Base-by-base conservation (phyloP, 192 early-diverging fungal genomes). In the Dispira simplex region DNA sequence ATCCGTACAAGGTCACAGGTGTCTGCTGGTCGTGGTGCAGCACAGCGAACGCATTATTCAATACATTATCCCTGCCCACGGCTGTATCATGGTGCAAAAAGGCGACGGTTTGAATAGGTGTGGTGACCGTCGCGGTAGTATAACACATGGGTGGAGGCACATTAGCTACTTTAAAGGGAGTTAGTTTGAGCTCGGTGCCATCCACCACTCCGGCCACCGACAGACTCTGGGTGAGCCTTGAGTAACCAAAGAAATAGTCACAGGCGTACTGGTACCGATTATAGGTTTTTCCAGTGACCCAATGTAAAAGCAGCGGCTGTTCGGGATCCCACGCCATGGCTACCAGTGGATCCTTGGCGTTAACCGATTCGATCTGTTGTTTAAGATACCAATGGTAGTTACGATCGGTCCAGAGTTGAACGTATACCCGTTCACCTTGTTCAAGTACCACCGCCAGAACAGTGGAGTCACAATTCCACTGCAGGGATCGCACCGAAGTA, bases 351-450 rank as follows among this genome's bases (percentile, higher is more conserved):
- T 73, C 70, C 14, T 72, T 73, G 26, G 64, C 56, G 0, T 44
- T 63, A 3, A 70, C 63, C 6, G 79, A 64, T 0, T 75, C 68
- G 18, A 95, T 76, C 60, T 95, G 86, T 73, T 95, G 92, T 72
- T 93, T 93, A 59, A 97, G 63, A 67, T 97, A 96, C 87, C 91
- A 99, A 70, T 95, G 82, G 74, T 99, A 99, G 81, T 99, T 99
- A 60, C 81, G 83, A 70, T 85, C 88, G 0, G 88, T 75, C 92
- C 92, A 99, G 55, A 99, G 76, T 70, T 99, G 90, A 54, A 99
- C 81, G 54, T 67, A 63, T 52, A 32, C 28, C 13, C 21, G 67
- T 55, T 54, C 69, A 43, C 46, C 70, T 14, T 58, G 65, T 28
- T 67, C 56, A 23, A 87, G 68, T 76, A 79, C 81, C 6, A 92